Percentiles rank a stretch among this genome's conserved stretches.
These are phyloP conservation scores for Mesotaenium endlicherianum DNA, from an alignment of 139 green algal genomes.

Conservation along the genomic window DNA sequence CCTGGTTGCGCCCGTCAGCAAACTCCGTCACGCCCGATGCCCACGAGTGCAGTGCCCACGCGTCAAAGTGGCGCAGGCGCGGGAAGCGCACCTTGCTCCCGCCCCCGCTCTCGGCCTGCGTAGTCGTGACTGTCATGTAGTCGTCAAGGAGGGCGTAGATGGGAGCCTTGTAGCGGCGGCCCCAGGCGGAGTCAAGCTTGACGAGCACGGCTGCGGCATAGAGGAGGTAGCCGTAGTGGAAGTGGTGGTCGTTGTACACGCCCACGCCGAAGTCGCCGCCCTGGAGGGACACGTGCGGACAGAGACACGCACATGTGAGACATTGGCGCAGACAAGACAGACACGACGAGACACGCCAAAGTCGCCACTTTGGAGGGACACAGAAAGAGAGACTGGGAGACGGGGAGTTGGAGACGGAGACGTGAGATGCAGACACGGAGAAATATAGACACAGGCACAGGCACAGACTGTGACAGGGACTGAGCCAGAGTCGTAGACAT, in stretches of 20 bases:
- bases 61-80: slow-evolving; percentile 51
- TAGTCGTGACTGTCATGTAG: background rate
- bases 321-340: background rate
- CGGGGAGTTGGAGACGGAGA: too few relatives aligned
- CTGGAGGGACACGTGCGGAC: background rate
- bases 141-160: slow-evolving; percentile 8
- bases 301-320: background rate
- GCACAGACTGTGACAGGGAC: too few relatives aligned
- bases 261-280: slow-evolving; percentile 45
- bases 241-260: slow-evolving; percentile 64
- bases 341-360: too few relatives aligned
- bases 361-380: too few relatives aligned
- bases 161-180: background rate
- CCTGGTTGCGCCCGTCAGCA: slow-evolving; percentile 58
- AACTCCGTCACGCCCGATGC: slow-evolving; percentile 47
- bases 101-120: slow-evolving; percentile 1
- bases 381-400: too few relatives aligned
- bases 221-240: slow-evolving; percentile 59
- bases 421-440: too few relatives aligned
- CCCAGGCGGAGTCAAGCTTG: slow-evolving; percentile 39
- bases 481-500: too few relatives aligned
- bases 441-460: too few relatives aligned
- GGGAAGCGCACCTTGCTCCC: too few relatives aligned
- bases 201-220: slow-evolving; percentile 53
- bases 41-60: slow-evolving; percentile 57